Evolutionary conservation across 1,284 basidiomycete species (phyloP).

Genomic region (Chalciporus piperatoides): DNA sequence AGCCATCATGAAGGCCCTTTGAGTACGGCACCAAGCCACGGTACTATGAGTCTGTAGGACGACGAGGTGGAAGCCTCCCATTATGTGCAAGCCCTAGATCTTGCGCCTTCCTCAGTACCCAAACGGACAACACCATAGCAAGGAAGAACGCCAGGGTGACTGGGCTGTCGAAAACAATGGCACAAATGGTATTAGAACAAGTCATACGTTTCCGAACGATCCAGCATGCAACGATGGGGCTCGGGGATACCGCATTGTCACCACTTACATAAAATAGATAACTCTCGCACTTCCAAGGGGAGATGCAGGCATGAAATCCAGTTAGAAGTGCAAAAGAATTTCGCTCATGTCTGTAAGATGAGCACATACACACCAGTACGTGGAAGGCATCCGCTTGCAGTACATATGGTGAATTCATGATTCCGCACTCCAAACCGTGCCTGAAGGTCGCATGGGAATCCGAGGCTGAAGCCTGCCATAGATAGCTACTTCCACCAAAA

Average conservation of each 20-base stretch:
- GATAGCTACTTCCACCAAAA: neutral
- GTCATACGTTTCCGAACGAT: too few relatives aligned
- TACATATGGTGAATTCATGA: too few relatives aligned
- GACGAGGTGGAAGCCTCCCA: too few relatives aligned
- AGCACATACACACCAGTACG: neutral
- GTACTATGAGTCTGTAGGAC: neutral
- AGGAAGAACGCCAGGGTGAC: conserved; percentile 1
- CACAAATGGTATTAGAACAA: too few relatives aligned
- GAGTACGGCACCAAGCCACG: conserved; percentile 26
- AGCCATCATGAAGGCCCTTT: conserved; percentile 1
- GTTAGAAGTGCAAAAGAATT: neutral
- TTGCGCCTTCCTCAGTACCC: neutral
- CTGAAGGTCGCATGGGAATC: neutral
- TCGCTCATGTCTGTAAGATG: neutral
- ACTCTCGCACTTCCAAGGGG: neutral
- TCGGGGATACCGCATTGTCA: neutral
- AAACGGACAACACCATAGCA: neutral
- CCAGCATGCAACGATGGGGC: too few relatives aligned
- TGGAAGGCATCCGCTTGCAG: neutral
- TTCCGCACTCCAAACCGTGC: neutral
- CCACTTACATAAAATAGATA: neutral
- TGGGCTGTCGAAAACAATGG: neutral
- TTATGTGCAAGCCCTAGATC: neutral
- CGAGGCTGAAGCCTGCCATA: neutral
- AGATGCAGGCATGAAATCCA: neutral